Percentiles rank a stretch among this genome's conserved stretches.
Conservation (phyloP, 2,329 filamentous ascomycete species). For the Thielaviopsis musarum region DNA sequence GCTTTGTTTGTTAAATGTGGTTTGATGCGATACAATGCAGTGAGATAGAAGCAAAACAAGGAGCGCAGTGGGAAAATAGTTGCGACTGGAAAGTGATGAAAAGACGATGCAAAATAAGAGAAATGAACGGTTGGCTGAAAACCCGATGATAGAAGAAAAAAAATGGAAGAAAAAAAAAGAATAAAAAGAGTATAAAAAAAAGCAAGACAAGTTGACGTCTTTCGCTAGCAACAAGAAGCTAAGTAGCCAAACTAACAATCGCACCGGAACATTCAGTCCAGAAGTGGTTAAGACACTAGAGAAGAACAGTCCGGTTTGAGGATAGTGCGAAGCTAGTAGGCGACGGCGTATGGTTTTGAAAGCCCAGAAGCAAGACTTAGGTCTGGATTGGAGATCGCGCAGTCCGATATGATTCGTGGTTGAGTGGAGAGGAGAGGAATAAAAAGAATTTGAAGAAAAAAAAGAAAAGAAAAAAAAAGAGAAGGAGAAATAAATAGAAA, state of each 20-base stretch:
- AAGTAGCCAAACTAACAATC: constrained; percentile 1
- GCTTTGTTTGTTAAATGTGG: too few relatives aligned
- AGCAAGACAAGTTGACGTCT: neutral
- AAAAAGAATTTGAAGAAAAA: neutral
- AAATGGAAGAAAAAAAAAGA: too few relatives aligned
- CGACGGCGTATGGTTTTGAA: neutral
- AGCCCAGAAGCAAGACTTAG: neutral
- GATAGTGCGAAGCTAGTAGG: constrained; percentile 8
- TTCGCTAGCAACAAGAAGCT: neutral
- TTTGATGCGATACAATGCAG: too few relatives aligned
- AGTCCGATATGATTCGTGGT: neutral
- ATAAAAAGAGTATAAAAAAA: too few relatives aligned
- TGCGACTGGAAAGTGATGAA: neutral
- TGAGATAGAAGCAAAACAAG: too few relatives aligned
- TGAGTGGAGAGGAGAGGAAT: neutral
- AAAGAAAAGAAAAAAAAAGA: too few relatives aligned
- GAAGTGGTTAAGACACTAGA: constrained; percentile 2
- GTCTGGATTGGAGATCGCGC: constrained; percentile 1
- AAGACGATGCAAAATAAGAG: neutral
- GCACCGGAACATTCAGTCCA: constrained; percentile 8
- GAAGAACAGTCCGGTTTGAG: neutral
- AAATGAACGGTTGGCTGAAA: too few relatives aligned
- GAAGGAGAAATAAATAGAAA: neutral
- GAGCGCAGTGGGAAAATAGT: neutral
- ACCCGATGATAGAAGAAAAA: too few relatives aligned